Percentiles rank a stretch among this genome's conserved stretches.
Evolutionary conservation across 495 filamentous ascomycete genomes (phyloP).

Genomic region (Hyaloscypha finlandica): DNA sequence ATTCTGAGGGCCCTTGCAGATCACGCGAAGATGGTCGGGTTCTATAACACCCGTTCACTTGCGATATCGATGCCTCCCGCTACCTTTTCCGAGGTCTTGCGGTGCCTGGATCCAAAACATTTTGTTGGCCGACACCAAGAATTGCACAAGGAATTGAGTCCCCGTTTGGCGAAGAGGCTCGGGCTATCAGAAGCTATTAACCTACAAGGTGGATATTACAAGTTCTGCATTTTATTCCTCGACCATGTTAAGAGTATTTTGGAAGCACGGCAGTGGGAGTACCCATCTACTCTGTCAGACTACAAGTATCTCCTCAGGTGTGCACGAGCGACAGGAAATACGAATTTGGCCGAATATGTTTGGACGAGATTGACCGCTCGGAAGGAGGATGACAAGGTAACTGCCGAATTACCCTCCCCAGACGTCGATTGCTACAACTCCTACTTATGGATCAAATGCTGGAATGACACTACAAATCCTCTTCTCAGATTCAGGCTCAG

Average conservation of each 20-base stretch:
- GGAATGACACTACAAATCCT: conserved; percentile 39
- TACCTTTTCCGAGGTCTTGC: conserved; percentile 52
- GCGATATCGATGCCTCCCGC: conserved; percentile 33
- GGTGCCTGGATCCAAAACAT: conserved; percentile 45
- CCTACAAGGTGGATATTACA: conserved; percentile 34
- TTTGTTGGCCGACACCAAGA: conserved; percentile 30
- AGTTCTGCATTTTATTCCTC: conserved; percentile 36
- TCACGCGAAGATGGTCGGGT: conserved; percentile 1
- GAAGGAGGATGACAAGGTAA: background rate
- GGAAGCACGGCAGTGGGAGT: conserved; percentile 36
- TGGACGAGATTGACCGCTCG: conserved; percentile 45
- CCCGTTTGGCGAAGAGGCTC: conserved; percentile 24
- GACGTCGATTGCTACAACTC: conserved; percentile 60
- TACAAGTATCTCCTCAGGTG: conserved; percentile 59
- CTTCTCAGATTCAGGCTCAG: conserved; percentile 43
- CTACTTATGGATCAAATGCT: conserved; percentile 51
- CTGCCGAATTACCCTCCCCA: background rate
- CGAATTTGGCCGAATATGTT: conserved; percentile 44
- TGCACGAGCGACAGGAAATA: conserved; percentile 51
- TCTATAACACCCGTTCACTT: conserved; percentile 10
- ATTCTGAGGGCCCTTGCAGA: conserved; percentile 12
- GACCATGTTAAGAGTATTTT: conserved; percentile 41
- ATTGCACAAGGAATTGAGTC: conserved; percentile 34
- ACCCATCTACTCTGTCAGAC: conserved; percentile 45
- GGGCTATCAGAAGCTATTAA: conserved; percentile 28